Base-by-base conservation (phyloP, 1,284 basidiomycete genomes). In the Pascua sp. region DNA sequence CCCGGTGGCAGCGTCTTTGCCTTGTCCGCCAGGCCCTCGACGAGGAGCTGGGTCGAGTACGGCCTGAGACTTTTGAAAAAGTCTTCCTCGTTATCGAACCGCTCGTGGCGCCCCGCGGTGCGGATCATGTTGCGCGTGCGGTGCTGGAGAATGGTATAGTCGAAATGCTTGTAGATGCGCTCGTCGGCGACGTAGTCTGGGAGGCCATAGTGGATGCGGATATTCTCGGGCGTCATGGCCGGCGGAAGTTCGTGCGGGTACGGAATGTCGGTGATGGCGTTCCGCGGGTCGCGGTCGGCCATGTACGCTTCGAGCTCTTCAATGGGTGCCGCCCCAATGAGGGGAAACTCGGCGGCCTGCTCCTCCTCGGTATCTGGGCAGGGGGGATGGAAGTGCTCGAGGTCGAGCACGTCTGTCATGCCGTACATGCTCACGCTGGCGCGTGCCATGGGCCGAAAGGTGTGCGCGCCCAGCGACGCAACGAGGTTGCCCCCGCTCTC, bases 41-140 rank as follows among this genome's bases (percentile, higher is more conserved):
- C 45, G 3, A 62, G 15, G 39, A 57, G 47, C 11, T 55, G 54
- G 8, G 59, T 50, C 13, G 65, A 67, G 39, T 45, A 52, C 2
- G 54, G 37, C n/a, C 51, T 36, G 7, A 55, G 50, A 40, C 51
- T 37, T 16, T 52, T 48, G 13, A 49, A 18, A 42, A 60, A 67
- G 48, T 47, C 61, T 0, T 56, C 52, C 15, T 67, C 51, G 5
- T 41, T 39, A 7, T 5, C 41, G 42, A 56, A 63, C 13, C n/a
- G 39, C 10, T 65, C 57, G 38, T 51, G 53, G 5, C 60, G 60
- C 40, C 63, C 64, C 8, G 68, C 48, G 17, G 47, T 38, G 36
- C 45, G 47, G 43, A 68, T 47, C 5, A 62, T 46, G 47, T 52
- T 55, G 4, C 52, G 37, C 24, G 24, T 32, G 24, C 24, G 24